Conservation (phyloP, 1,284 basidiomycete species). For the Rhodotorula sp. region DNA sequence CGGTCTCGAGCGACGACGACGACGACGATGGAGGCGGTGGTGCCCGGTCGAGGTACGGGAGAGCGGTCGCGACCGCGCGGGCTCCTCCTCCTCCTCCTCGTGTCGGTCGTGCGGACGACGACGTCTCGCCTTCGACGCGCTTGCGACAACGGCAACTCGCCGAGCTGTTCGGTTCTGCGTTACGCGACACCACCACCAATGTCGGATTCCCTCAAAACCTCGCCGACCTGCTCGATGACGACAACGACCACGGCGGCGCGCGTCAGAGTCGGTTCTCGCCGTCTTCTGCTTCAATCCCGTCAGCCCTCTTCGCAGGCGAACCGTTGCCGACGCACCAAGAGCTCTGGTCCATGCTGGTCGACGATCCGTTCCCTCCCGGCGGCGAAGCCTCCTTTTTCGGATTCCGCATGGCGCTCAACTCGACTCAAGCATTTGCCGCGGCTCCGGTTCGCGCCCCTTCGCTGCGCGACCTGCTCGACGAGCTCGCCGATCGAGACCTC, state of each 20-base stretch:
- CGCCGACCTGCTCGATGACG: not conserved
- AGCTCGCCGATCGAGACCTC: conserved; percentile 15
- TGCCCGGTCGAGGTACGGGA: not conserved
- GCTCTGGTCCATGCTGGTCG: conserved; percentile 16
- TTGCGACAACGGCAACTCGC: conserved; percentile 6
- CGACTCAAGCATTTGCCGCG: not conserved
- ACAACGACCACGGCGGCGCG: not conserved
- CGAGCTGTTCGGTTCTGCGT: conserved; percentile 1
- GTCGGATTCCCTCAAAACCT: not conserved
- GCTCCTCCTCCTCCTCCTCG: not conserved
- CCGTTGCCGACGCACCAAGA: conserved; percentile 17
- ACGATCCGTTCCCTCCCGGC: conserved; percentile 16
- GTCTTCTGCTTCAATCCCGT: not conserved
- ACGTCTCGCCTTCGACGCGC: not conserved
- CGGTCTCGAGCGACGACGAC: not conserved
- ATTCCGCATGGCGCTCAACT: conserved; percentile 16
- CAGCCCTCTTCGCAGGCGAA: not conserved
- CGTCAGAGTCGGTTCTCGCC: not conserved
- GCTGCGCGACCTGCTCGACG: conserved; percentile 6
- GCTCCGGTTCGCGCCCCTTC: not conserved
- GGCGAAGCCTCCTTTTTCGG: conserved; percentile 6
- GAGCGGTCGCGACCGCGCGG: not conserved
- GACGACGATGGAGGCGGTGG: not conserved
- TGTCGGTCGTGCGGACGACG: not conserved
- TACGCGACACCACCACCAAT: not conserved